phyloP scores from a whole-genome alignment of 768 basidiomycete genomes.

The Lepiota brunneoincarnata region DNA sequence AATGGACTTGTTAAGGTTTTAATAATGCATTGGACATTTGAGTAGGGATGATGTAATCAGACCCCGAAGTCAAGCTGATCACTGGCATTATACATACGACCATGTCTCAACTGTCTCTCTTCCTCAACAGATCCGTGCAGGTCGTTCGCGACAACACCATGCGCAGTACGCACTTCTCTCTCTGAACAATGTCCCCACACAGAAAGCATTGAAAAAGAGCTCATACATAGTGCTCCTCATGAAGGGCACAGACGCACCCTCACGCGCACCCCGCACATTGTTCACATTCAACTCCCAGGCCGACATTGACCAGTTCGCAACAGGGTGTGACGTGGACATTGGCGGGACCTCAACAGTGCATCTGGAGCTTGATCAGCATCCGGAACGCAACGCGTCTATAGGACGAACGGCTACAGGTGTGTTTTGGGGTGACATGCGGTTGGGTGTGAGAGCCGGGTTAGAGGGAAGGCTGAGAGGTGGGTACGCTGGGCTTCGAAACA shows the following conservation, averaged over 20 bases:
- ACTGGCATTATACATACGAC: conserved; percentile 5
- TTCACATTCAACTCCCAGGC: conserved; percentile 59
- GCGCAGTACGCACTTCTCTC: conserved; percentile 26
- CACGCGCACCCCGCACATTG: conserved; percentile 60
- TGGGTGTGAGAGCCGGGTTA: conserved; percentile 64
- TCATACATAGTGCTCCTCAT: conserved; percentile 59
- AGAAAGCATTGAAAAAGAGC: background rate
- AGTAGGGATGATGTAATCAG: conserved; percentile 6
- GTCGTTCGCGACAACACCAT: conserved; percentile 30
- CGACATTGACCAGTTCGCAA: conserved; percentile 62
- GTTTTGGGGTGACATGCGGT: conserved; percentile 80
- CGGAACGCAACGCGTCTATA: conserved; percentile 40
- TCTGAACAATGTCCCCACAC: background rate
- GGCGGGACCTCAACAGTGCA: conserved; percentile 81
- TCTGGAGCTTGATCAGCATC: conserved; percentile 63
- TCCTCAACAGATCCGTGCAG: conserved; percentile 37
- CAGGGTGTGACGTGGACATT: conserved; percentile 86
- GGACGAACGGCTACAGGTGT: conserved; percentile 53
- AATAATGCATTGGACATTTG: background rate
- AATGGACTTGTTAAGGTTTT: background rate
- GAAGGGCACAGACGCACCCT: conserved; percentile 69
- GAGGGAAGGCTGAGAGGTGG: conserved; percentile 74
- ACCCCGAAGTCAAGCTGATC: background rate
- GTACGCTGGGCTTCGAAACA: conserved; percentile 89
- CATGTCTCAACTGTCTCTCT: conserved; percentile 36